Percentiles rank a stretch among this genome's conserved stretches.
These are phyloP conservation scores for Jimgerdemannia flammicorona DNA, from an alignment of 192 early-diverging fungal species.

Conservation along the genomic window DNA sequence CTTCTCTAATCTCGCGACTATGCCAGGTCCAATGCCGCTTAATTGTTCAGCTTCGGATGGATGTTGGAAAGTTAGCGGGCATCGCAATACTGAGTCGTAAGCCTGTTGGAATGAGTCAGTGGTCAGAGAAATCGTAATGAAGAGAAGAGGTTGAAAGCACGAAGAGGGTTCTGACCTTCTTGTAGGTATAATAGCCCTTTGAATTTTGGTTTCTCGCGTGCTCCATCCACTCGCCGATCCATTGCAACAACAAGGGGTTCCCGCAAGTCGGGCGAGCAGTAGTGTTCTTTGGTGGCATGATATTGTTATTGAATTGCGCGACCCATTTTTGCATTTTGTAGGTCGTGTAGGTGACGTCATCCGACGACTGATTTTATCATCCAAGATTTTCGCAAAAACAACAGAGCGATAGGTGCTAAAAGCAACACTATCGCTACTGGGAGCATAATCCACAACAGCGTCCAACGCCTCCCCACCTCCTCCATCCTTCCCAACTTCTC, in stretches of 20 bases:
- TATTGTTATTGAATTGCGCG: not conserved
- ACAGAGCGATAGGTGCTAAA: conserved; percentile 4
- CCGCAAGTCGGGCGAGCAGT: not conserved
- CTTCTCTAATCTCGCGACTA: conserved; percentile 47
- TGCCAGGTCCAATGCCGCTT: conserved; percentile 58
- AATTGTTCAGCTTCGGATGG: conserved; percentile 56
- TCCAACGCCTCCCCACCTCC: conserved; percentile 5
- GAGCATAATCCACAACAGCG: conserved; percentile 12
- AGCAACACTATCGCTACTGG: conserved; percentile 5
- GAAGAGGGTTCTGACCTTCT: conserved; percentile 33
- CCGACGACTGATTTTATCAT: too few relatives aligned
- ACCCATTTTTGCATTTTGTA: too few relatives aligned
- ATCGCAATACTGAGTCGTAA: conserved; percentile 53
- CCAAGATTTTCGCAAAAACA: not conserved
- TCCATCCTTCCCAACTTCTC: conserved; percentile 25
- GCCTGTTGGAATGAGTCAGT: conserved; percentile 36
- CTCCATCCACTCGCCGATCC: conserved; percentile 70
- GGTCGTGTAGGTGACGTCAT: too few relatives aligned
- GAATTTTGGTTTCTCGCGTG: conserved; percentile 39
- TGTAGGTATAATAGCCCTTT: conserved; percentile 55
- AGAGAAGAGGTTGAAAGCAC: not conserved
- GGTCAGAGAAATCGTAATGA: not conserved
- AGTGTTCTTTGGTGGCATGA: not conserved
- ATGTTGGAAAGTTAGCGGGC: conserved; percentile 55
- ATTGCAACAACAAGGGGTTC: conserved; percentile 63